Conservation (phyloP, 164 flowering plant species). For the Vitis amurensis region DNA sequence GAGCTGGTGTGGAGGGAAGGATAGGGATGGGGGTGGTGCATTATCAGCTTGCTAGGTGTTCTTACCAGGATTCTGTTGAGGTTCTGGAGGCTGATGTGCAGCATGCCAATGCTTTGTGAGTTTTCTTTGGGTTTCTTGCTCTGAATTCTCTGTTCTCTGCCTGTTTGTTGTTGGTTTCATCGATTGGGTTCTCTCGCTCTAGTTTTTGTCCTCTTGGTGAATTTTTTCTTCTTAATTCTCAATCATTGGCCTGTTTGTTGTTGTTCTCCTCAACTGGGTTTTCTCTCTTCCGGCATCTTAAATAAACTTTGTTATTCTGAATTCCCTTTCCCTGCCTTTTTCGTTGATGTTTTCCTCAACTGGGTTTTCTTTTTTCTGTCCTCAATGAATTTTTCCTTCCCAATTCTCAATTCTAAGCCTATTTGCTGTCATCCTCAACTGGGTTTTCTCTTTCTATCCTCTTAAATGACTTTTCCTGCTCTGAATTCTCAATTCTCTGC, state of each 20-base stretch:
- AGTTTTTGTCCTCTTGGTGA: background rate
- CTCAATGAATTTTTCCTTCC: too few relatives aligned
- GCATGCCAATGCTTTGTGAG: constrained; percentile 80
- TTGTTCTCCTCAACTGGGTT: background rate
- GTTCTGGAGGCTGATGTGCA: constrained; percentile 74
- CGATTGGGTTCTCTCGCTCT: background rate
- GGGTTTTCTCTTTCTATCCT: too few relatives aligned
- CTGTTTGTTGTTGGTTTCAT: background rate
- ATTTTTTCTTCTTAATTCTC: background rate
- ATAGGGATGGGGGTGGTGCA: too few relatives aligned
- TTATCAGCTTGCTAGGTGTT: too few relatives aligned
- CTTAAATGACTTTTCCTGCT: background rate
- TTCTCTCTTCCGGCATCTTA: background rate
- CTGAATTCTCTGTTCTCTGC: background rate
- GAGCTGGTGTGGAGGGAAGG: too few relatives aligned
- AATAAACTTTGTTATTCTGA: background rate
- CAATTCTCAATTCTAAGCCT: too few relatives aligned
- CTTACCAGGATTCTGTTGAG: constrained; percentile 59
- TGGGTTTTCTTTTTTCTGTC: background rate
- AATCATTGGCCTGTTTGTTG: too few relatives aligned
- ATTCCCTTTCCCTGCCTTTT: too few relatives aligned
- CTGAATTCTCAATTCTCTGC: background rate
- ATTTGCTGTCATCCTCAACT: background rate
- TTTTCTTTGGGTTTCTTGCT: constrained; percentile 8
- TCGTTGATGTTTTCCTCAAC: too few relatives aligned